A percentile compares a stretch with the other conserved stretches of the same genome.
Conservation (phyloP, 441 rosid species). For the Adansonia gregorii region DNA sequence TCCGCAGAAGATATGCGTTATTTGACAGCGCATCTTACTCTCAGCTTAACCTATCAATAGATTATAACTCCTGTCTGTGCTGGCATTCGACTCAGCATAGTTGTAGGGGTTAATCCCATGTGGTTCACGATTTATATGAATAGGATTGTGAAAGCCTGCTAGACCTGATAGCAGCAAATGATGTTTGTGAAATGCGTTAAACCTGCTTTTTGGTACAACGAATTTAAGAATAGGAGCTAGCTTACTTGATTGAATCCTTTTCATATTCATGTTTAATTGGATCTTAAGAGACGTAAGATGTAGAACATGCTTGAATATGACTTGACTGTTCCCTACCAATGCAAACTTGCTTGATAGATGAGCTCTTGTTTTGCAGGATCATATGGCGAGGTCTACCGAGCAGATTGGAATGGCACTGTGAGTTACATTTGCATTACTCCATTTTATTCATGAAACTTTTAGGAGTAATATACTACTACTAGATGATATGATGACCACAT, state of each 20-base stretch:
- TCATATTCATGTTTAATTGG: slow-evolving; percentile 1
- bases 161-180: slow-evolving; percentile 14
- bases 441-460: slow-evolving; percentile 17
- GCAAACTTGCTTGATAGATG: slow-evolving; percentile 14
- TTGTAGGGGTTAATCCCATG: background rate
- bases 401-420: slow-evolving; percentile 96
- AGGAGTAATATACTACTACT: slow-evolving; percentile 18
- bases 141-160: slow-evolving; percentile 10
- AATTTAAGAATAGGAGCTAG: slow-evolving; percentile 1
- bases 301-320: slow-evolving; percentile 20
- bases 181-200: background rate
- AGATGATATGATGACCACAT: slow-evolving; percentile 15
- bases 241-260: slow-evolving; percentile 10
- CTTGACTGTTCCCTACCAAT: slow-evolving; percentile 9
- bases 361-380: slow-evolving; percentile 66
- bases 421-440: slow-evolving; percentile 44
- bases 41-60: background rate
- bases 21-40: background rate
- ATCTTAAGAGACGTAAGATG: background rate
- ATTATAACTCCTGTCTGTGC: background rate
- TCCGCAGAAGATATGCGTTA: background rate
- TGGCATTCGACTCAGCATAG: background rate
- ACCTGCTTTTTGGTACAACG: slow-evolving; percentile 13
- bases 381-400: slow-evolving; percentile 93
- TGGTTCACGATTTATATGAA: slow-evolving; percentile 15